Evolutionary conservation across 2,329 filamentous ascomycete genomes (phyloP).

Genomic region (Seiridium unicorne): DNA sequence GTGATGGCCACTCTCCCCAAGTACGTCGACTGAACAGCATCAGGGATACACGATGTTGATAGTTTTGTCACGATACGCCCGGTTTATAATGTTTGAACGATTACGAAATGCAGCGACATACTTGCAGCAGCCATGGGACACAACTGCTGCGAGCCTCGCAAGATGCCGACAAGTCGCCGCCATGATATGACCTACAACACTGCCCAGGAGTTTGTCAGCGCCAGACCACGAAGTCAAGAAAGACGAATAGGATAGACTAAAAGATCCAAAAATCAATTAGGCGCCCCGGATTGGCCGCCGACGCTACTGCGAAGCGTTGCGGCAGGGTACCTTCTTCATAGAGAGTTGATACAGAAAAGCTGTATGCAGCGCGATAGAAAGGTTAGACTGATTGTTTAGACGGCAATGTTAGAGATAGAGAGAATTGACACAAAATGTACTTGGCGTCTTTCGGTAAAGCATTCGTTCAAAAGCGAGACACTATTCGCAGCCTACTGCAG

Average conservation of each 20-base stretch:
- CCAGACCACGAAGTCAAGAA: neutral
- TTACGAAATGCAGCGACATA: neutral
- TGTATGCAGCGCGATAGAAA: neutral
- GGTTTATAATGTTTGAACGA: neutral
- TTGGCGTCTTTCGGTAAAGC: too few relatives aligned
- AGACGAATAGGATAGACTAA: neutral
- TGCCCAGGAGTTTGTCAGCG: neutral
- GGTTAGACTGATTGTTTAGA: neutral
- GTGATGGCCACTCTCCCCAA: constrained; percentile 48
- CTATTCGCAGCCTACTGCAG: too few relatives aligned
- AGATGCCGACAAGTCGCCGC: too few relatives aligned
- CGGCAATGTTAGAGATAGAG: too few relatives aligned
- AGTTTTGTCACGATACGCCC: neutral
- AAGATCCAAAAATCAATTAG: neutral
- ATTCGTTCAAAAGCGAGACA: too few relatives aligned
- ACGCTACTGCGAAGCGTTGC: neutral
- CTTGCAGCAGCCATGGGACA: too few relatives aligned
- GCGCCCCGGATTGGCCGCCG: neutral
- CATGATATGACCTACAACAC: too few relatives aligned
- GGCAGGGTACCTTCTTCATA: neutral
- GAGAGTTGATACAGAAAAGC: neutral
- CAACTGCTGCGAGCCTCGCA: too few relatives aligned
- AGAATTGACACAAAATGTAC: too few relatives aligned
- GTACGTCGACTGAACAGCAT: constrained; percentile 29
- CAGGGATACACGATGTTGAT: neutral